Conservation (phyloP, 305 asterid genomes). For the Fraxinus velutina region DNA sequence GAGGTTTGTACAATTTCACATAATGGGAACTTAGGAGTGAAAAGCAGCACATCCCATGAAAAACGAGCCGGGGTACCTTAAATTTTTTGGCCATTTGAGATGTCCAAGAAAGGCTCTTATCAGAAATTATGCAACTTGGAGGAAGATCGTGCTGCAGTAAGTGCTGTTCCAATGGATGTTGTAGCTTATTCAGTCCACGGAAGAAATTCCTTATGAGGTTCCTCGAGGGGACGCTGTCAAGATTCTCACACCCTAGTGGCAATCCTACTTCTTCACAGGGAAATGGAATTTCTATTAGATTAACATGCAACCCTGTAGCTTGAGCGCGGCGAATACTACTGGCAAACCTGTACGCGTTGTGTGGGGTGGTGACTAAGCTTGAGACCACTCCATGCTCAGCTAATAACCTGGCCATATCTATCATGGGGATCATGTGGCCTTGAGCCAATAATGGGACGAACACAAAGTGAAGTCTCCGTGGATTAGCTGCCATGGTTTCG, state of each 20-base stretch:
- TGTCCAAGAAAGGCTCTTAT: conserved; percentile 50
- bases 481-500: conserved; percentile 28
- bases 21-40: conserved; percentile 33
- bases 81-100: conserved; percentile 25
- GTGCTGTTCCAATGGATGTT: conserved; percentile 27
- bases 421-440: conserved; percentile 57
- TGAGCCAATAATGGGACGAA: conserved; percentile 55
- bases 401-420: conserved; percentile 49
- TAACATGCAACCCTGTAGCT: conserved; percentile 22
- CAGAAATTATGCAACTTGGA: conserved; percentile 55
- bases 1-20: conserved; percentile 17
- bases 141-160: conserved; percentile 30
- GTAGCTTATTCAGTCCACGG: conserved; percentile 31
- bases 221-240: conserved; percentile 48
- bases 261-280: conserved; percentile 39
- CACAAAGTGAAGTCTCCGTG: conserved; percentile 39
- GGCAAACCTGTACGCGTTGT: conserved; percentile 24
- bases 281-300: conserved; percentile 23
- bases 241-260: conserved; percentile 39
- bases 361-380: conserved; percentile 40
- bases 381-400: conserved; percentile 26
- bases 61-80: conserved; percentile 37
- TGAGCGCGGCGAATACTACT: conserved; percentile 26
- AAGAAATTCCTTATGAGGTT: conserved; percentile 33
- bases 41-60: conserved; percentile 44